A percentile compares a stretch with the other conserved stretches of the same genome.
These are phyloP conservation scores for Polygonum maritimum DNA, from an alignment of 148 eudicot species.

Conservation along the genomic window DNA sequence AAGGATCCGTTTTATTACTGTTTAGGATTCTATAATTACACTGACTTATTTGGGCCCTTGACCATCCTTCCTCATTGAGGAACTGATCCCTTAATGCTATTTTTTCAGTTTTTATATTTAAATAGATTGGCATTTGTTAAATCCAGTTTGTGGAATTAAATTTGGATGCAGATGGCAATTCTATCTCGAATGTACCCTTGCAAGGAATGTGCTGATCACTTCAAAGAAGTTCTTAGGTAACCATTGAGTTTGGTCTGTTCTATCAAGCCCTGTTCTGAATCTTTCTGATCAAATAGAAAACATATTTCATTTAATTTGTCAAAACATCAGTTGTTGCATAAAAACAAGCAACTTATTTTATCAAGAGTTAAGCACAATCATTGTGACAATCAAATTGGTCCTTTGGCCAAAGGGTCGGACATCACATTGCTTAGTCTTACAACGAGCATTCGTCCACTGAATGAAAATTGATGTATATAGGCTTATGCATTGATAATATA, in stretches of 20 bases:
- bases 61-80: not conserved
- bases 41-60: not conserved
- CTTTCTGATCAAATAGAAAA: not conserved
- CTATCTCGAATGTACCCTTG: conserved; percentile 88
- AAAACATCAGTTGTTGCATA: not conserved
- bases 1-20: not conserved
- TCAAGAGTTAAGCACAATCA: not conserved
- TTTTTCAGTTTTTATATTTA: not conserved
- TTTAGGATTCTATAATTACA: not conserved
- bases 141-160: conserved; percentile 1
- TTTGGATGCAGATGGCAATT: conserved; percentile 66
- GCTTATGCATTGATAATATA: not conserved
- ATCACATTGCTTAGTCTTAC: not conserved
- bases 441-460: not conserved
- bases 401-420: not conserved
- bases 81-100: not conserved
- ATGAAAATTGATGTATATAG: not conserved
- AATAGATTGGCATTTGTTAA: not conserved
- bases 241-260: not conserved
- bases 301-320: not conserved
- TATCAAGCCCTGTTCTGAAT: not conserved
- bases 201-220: conserved; percentile 96
- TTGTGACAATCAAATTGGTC: not conserved
- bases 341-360: not conserved
- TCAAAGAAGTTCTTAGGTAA: conserved; percentile 78